Conservation (phyloP, 345 rosid genomes). For the Barbarea vulgaris region DNA sequence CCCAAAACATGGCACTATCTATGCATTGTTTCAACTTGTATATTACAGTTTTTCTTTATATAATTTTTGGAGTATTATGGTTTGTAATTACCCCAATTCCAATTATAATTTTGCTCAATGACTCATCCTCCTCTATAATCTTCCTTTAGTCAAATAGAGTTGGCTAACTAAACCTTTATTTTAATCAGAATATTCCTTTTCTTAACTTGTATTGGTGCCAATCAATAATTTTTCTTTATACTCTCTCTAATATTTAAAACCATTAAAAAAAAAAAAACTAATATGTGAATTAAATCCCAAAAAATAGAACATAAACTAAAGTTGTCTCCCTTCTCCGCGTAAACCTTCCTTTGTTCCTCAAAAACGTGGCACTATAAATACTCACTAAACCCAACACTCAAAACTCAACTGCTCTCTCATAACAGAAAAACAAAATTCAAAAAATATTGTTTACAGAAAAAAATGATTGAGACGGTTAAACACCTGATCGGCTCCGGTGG, state of each 20-base stretch:
- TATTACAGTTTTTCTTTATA: slow-evolving; percentile 18
- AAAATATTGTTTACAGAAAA: slow-evolving; percentile 34
- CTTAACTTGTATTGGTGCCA: slow-evolving; percentile 6
- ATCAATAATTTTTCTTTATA: not conserved
- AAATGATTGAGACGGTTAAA: slow-evolving; percentile 74
- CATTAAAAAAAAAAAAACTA: not conserved
- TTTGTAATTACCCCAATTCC: slow-evolving; percentile 20
- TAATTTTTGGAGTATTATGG: slow-evolving; percentile 26
- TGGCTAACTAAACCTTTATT: slow-evolving; percentile 41
- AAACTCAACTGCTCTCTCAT: slow-evolving; percentile 20
- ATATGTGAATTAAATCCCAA: not conserved
- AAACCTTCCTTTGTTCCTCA: slow-evolving; percentile 13
- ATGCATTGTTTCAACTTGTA: slow-evolving; percentile 31
- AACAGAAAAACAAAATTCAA: slow-evolving; percentile 1
- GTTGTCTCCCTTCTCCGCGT: slow-evolving; percentile 36
- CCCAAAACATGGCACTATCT: slow-evolving; percentile 42
- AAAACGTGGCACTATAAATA: slow-evolving; percentile 42
- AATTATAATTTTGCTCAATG: slow-evolving; percentile 24
- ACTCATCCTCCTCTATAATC: slow-evolving; percentile 36
- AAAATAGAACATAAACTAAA: not conserved
- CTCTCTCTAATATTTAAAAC: not conserved
- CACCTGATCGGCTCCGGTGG: slow-evolving; percentile 86
- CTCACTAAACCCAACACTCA: not conserved
- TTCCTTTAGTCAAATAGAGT: slow-evolving; percentile 42
- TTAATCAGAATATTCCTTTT: not conserved